A percentile compares a stretch with the other conserved stretches of the same genome.
Evolutionary conservation across 2,329 filamentous ascomycete species (phyloP).

Genomic region (Penicillium verrucosum): DNA sequence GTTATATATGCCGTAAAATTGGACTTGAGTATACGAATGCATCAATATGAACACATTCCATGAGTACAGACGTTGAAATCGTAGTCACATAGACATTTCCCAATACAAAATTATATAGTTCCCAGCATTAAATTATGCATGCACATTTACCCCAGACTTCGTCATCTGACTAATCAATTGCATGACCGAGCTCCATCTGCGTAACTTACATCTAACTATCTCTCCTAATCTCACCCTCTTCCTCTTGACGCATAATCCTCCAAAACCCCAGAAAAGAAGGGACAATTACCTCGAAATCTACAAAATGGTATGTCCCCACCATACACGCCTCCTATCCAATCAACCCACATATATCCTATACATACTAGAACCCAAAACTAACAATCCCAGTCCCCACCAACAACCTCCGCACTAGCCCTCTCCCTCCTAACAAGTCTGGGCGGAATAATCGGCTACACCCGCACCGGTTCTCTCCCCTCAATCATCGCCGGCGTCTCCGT

Average conservation of each 20-base stretch:
- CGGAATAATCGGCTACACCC: slow-evolving; percentile 80
- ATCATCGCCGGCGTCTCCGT: slow-evolving; percentile 81
- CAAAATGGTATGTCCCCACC: slow-evolving; percentile 23
- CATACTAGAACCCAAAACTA: background rate
- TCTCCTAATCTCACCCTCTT: background rate
- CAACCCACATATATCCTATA: background rate
- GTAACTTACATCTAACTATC: background rate
- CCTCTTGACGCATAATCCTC: background rate
- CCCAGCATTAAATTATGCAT: background rate
- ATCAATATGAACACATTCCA: background rate
- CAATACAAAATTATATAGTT: background rate
- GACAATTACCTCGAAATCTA: background rate
- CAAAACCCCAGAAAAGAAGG: background rate
- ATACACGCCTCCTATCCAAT: background rate
- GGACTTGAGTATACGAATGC: background rate
- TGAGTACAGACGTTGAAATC: background rate
- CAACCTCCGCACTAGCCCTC: slow-evolving; percentile 70
- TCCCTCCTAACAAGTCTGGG: slow-evolving; percentile 80
- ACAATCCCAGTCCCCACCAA: slow-evolving; percentile 22
- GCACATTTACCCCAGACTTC: slow-evolving; percentile 6
- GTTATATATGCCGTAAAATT: background rate
- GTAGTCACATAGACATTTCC: background rate
- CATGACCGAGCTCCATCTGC: background rate
- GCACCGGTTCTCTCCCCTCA: slow-evolving; percentile 82
- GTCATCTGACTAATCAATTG: slow-evolving; percentile 10